Conservation (phyloP, 1,284 basidiomycete genomes). For the Mycosarcoma maydis region DNA sequence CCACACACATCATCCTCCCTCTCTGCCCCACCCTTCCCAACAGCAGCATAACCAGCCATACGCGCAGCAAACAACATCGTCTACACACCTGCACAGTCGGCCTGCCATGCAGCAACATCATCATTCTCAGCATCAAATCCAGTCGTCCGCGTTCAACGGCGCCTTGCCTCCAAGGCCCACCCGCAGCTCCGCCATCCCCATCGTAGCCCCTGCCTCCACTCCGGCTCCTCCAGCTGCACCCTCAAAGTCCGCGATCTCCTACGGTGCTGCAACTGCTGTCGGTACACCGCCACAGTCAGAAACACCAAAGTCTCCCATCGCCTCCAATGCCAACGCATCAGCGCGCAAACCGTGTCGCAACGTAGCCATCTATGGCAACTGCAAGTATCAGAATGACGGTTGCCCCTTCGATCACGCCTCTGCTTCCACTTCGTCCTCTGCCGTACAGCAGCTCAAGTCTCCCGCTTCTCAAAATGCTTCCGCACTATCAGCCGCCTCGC, state of each 20-base stretch:
- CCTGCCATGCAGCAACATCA: conserved; percentile 35
- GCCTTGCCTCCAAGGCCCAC: conserved; percentile 32
- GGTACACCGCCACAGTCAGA: conserved; percentile 13
- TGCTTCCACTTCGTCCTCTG: neutral
- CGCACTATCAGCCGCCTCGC: conserved; percentile 10
- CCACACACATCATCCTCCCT: conserved; percentile 14
- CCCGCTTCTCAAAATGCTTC: conserved; percentile 24
- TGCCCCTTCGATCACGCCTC: conserved; percentile 43
- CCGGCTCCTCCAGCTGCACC: conserved; percentile 12
- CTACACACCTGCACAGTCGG: conserved; percentile 11
- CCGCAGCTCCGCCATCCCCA: conserved; percentile 52
- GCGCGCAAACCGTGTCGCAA: conserved; percentile 46
- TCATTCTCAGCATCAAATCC: conserved; percentile 20
- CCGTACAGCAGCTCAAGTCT: conserved; percentile 16
- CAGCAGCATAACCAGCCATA: conserved; percentile 14
- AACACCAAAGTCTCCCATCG: conserved; percentile 29
- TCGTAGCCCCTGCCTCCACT: conserved; percentile 41
- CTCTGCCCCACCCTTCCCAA: conserved; percentile 10
- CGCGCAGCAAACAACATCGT: conserved; percentile 12
- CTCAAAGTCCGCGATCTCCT: conserved; percentile 13
- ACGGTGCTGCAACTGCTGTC: conserved; percentile 23
- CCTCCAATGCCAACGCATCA: conserved; percentile 13
- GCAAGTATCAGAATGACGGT: conserved; percentile 48
- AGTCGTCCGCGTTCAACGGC: conserved; percentile 27
- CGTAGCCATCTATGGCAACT: conserved; percentile 47